Evolutionary conservation across 2,329 filamentous ascomycete species (phyloP).

Genomic region (Colletotrichum orchidophilum): DNA sequence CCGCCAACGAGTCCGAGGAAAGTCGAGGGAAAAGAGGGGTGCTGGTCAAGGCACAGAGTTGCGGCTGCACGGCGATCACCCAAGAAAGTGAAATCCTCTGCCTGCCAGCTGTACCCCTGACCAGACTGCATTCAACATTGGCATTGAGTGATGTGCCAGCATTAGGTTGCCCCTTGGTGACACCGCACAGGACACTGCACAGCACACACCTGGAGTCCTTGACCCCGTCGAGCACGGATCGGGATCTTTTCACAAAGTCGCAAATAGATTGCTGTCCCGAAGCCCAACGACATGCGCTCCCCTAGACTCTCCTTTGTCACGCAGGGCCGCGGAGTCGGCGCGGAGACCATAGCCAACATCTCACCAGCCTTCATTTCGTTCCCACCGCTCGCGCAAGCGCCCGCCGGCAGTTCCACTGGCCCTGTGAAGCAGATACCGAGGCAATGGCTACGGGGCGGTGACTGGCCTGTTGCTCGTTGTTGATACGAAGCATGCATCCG

Average conservation of each 20-base stretch:
- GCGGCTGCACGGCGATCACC: conserved; percentile 18
- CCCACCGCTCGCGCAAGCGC: background rate
- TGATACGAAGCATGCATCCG: background rate
- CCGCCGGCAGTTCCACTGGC: conserved; percentile 2
- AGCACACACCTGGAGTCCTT: too few relatives aligned
- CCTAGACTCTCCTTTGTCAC: background rate
- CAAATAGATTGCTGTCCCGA: conserved; percentile 25
- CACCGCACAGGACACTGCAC: background rate
- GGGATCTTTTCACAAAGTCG: conserved; percentile 19
- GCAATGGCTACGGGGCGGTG: background rate
- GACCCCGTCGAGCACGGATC: conserved; percentile 11
- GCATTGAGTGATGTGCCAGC: background rate
- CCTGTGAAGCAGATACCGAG: background rate
- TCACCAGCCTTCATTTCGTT: background rate
- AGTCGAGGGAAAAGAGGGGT: background rate
- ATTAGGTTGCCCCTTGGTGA: background rate
- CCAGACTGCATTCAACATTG: background rate
- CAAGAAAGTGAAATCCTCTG: background rate
- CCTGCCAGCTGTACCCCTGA: conserved; percentile 7
- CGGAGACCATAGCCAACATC: background rate
- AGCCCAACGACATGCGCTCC: background rate
- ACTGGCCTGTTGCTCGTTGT: background rate
- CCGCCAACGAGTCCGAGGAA: background rate
- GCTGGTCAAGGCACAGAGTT: conserved; percentile 21
- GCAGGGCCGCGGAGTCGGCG: background rate